Base-by-base conservation (phyloP, 179 eudicot species). In the Camellia oleifera region DNA sequence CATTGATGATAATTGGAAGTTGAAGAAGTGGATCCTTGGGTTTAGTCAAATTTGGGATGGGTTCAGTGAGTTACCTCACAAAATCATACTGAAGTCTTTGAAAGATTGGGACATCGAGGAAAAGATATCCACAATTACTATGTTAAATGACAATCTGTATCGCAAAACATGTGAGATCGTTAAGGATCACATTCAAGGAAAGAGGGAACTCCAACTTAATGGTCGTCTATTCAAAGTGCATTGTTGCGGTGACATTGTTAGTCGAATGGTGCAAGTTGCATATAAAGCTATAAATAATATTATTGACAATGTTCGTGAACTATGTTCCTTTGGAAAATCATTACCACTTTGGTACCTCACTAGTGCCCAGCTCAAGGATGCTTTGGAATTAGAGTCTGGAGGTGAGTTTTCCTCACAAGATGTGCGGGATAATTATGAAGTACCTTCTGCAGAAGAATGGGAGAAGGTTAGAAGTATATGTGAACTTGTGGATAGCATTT, bases 401-500 rank as follows among this genome's bases (percentile, higher is more conserved):
- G 87, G 87, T 7, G 78, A 81, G 4, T 84, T 81, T 79, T 75
- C 80, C 9, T 61, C 66, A 0, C 70, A 76, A 18, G 11, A 0
- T 8, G 58, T 63, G 11, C 1, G 10, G 6, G 7, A 9, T 26
- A 7, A 13, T 42, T 76, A 79, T 71, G 78, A 57, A 0, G 32
- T 82, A 54, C 90, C 90, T 2, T 81, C 90, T n/a, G 69, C 64
- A 4, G 45, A 64, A 2, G 61, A 77, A n/a, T 77, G 79, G 79
- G 9, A 20, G 60, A 77, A 46, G 64, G 79, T 64, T 7, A 4
- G 40, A 48, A 12, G 70, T n/a, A 13, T 64, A 5, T 48, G 60
- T 48, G 46, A 20, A 6, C 79, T 77, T 9, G 79, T 77, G 9
- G 60, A 46, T 12, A 64, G 11, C 5, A 20, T 48, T 0, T 48